Percentiles rank a stretch among this genome's conserved stretches.
These are phyloP conservation scores for Retiboletus fuscus DNA, from an alignment of 1,284 basidiomycete genomes.

Conservation along the genomic window DNA sequence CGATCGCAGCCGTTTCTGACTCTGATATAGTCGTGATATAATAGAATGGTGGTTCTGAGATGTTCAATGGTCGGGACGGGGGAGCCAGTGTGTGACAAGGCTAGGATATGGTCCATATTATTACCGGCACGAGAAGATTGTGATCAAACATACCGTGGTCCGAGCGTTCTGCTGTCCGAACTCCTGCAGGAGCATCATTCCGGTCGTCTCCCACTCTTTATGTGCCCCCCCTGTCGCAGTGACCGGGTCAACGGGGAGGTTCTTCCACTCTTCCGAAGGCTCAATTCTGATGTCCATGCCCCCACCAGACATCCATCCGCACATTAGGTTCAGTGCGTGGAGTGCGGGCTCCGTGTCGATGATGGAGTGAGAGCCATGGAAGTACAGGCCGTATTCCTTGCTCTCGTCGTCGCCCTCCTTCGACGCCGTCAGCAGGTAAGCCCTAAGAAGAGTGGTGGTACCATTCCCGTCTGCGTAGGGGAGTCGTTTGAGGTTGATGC, in stretches of 20 bases:
- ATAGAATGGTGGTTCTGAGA: constrained; percentile 28
- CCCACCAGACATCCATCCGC: constrained; percentile 40
- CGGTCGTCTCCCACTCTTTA: constrained; percentile 32
- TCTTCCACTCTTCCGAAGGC: constrained; percentile 33
- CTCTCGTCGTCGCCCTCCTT: neutral
- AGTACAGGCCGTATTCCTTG: constrained; percentile 39
- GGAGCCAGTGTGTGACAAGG: constrained; percentile 28
- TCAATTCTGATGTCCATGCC: constrained; percentile 33
- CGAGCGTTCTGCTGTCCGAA: constrained; percentile 15
- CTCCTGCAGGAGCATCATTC: constrained; percentile 27
- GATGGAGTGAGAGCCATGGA: constrained; percentile 34
- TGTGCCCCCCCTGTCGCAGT: constrained; percentile 34
- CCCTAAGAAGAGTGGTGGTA: constrained; percentile 24
- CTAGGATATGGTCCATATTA: constrained; percentile 16
- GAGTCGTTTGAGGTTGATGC: constrained; percentile 32
- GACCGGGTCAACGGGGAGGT: constrained; percentile 23
- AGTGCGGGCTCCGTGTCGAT: constrained; percentile 30
- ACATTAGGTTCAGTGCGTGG: constrained; percentile 32
- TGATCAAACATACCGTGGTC: neutral
- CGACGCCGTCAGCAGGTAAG: constrained; percentile 33
- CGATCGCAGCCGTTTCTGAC: constrained; percentile 29
- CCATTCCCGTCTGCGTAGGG: constrained; percentile 32
- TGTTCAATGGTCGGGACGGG: constrained; percentile 27
- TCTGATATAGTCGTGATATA: constrained; percentile 21
- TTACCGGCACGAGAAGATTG: neutral